These are phyloP conservation scores for Penicillium nordicum DNA, from an alignment of 2,329 filamentous ascomycete genomes.

Conservation along the genomic window DNA sequence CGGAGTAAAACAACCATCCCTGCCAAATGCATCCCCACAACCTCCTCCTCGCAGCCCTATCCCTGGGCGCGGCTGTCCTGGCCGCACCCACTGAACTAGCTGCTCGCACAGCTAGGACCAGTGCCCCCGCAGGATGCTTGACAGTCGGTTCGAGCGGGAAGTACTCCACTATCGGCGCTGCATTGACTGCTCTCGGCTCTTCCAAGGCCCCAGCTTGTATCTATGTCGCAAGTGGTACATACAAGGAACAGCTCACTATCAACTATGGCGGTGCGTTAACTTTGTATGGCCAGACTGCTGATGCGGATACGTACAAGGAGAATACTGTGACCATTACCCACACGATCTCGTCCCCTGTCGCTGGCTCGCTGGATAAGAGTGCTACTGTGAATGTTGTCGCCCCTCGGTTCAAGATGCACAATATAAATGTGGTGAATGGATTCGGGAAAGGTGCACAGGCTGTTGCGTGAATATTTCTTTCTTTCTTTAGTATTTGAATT, in stretches of 20 bases:
- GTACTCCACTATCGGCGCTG: conserved; percentile 27
- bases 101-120: conserved; percentile 16
- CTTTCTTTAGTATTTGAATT: neutral
- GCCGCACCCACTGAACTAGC: conserved; percentile 4
- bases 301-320: conserved; percentile 28
- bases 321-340: conserved; percentile 35
- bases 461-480: conserved; percentile 27
- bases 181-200: conserved; percentile 26
- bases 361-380: conserved; percentile 31
- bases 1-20: neutral
- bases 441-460: conserved; percentile 35
- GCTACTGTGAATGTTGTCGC: conserved; percentile 31
- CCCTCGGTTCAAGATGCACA: conserved; percentile 33
- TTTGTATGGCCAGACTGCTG: conserved; percentile 32
- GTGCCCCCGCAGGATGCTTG: conserved; percentile 25
- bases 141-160: conserved; percentile 21
- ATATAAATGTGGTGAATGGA: conserved; percentile 37
- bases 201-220: conserved; percentile 30
- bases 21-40: conserved; percentile 9
- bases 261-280: conserved; percentile 29
- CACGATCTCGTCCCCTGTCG: conserved; percentile 29
- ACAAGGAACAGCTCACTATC: conserved; percentile 32
- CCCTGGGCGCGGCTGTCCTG: conserved; percentile 3
- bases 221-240: conserved; percentile 33
- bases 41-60: conserved; percentile 9